Conservation (phyloP, 1,284 basidiomycete genomes). For the Moniliella sp. region DNA sequence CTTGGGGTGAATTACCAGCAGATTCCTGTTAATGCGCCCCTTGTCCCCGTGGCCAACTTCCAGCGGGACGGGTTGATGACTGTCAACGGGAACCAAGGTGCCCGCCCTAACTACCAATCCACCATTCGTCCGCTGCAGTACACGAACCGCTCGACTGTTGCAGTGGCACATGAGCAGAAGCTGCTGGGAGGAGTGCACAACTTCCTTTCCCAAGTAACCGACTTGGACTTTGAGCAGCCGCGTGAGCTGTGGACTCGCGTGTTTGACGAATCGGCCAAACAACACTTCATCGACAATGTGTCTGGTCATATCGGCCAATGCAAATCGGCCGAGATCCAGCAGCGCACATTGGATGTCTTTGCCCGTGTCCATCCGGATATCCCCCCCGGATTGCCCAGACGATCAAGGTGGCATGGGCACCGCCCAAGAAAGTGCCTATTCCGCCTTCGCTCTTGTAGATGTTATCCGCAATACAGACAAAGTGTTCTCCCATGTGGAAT, state of each 20-base stretch:
- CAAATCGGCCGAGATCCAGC: constrained; percentile 1
- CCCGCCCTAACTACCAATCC: constrained; percentile 15
- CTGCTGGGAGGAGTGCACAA: constrained; percentile 45
- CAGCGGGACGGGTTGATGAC: constrained; percentile 15
- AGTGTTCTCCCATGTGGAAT: no score
- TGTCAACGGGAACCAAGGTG: constrained; percentile 14
- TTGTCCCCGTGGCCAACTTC: constrained; percentile 44
- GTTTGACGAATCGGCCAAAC: constrained; percentile 2
- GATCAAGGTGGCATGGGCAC: no score
- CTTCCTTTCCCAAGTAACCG: constrained; percentile 49
- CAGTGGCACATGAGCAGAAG: constrained; percentile 7
- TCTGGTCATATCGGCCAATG: constrained; percentile 2
- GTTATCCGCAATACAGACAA: no score
- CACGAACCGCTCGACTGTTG: constrained; percentile 14
- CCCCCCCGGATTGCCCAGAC: no score
- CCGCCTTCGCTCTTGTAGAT: no score
- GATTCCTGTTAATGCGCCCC: constrained; percentile 13
- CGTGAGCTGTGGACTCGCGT: constrained; percentile 2
- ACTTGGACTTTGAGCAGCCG: constrained; percentile 5
- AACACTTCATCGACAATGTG: constrained; percentile 2
- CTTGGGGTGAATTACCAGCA: constrained; percentile 36
- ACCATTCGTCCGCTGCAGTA: constrained; percentile 9
- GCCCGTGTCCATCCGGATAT: constrained; percentile 2
- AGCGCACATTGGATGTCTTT: constrained; percentile 3
- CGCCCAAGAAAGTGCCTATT: no score